Conservation (phyloP, 768 basidiomycete species). For the Lactarius indigo region DNA sequence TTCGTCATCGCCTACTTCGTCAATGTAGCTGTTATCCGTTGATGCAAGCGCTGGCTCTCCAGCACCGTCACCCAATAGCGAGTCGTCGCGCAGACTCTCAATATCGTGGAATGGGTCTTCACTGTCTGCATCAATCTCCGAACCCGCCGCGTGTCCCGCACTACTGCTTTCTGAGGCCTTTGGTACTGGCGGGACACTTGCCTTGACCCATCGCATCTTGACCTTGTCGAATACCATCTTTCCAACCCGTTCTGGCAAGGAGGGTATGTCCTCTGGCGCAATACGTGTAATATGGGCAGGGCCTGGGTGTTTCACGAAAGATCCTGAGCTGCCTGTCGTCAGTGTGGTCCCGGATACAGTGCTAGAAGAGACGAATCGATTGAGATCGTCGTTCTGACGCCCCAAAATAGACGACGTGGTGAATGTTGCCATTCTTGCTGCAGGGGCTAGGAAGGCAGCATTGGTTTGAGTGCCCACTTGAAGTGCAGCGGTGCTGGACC, state of each 20-base stretch:
- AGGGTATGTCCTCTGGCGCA: conserved; percentile 70
- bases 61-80: conserved; percentile 23
- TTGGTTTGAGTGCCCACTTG: conserved; percentile 8
- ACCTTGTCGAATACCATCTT: conserved; percentile 84
- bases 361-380: conserved; percentile 87
- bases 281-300: conserved; percentile 79
- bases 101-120: conserved; percentile 93
- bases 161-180: conserved; percentile 29
- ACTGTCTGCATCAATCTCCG: conserved; percentile 48
- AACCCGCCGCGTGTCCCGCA: conserved; percentile 33
- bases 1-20: conserved; percentile 57
- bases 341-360: conserved; percentile 74
- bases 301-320: conserved; percentile 81
- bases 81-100: conserved; percentile 68
- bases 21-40: conserved; percentile 37
- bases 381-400: conserved; percentile 66
- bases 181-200: conserved; percentile 37
- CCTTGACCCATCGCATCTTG: conserved; percentile 84
- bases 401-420: conserved; percentile 51
- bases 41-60: conserved; percentile 10
- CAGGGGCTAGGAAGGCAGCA: conserved; percentile 22
- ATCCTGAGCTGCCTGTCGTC: conserved; percentile 68
- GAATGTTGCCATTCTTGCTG: conserved; percentile 35
- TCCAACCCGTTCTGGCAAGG: conserved; percentile 74
- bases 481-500: neutral